Evolutionary conservation across 2,329 filamentous ascomycete genomes (phyloP).

Genomic region (Paracorniculantispora psalliotae): DNA sequence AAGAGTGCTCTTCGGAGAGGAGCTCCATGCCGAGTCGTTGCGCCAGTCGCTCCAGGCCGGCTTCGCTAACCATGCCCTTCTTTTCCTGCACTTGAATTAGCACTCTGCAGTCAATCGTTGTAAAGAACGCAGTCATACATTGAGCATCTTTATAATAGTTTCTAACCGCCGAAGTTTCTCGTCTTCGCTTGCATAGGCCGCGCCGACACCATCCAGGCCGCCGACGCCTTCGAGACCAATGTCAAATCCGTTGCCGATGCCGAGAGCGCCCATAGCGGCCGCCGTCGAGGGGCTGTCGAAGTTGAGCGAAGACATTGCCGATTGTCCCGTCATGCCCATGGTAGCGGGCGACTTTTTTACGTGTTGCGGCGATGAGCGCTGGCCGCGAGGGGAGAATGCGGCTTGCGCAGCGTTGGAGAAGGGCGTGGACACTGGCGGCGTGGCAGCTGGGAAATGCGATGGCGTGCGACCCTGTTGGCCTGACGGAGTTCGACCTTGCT

Average conservation of each 20-base stretch:
- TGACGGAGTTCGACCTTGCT: slow-evolving; percentile 43
- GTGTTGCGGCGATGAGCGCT: slow-evolving; percentile 58
- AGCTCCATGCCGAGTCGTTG: slow-evolving; percentile 62
- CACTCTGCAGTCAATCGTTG: neutral
- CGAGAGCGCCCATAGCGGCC: slow-evolving; percentile 54
- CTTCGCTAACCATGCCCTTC: slow-evolving; percentile 66
- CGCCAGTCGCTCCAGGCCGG: slow-evolving; percentile 67
- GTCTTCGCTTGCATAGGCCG: slow-evolving; percentile 43
- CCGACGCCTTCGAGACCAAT: slow-evolving; percentile 47
- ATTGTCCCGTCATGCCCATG: slow-evolving; percentile 43
- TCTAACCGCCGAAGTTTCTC: slow-evolving; percentile 53
- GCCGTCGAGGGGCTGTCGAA: slow-evolving; percentile 62
- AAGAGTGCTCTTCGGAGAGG: slow-evolving; percentile 51
- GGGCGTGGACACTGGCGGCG: slow-evolving; percentile 62
- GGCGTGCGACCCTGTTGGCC: slow-evolving; percentile 45
- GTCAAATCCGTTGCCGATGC: slow-evolving; percentile 46
- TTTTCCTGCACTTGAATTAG: slow-evolving; percentile 28
- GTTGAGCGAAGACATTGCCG: slow-evolving; percentile 43
- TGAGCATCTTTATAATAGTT: slow-evolving; percentile 44
- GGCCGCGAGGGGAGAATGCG: slow-evolving; percentile 56
- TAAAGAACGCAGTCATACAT: slow-evolving; percentile 31
- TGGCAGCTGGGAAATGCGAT: slow-evolving; percentile 49
- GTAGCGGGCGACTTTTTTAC: slow-evolving; percentile 59
- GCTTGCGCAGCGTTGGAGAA: slow-evolving; percentile 55
- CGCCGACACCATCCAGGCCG: slow-evolving; percentile 37